These are phyloP conservation scores for Beauveria scarabaeidicola DNA, from an alignment of 2,329 filamentous ascomycete species.

Conservation along the genomic window DNA sequence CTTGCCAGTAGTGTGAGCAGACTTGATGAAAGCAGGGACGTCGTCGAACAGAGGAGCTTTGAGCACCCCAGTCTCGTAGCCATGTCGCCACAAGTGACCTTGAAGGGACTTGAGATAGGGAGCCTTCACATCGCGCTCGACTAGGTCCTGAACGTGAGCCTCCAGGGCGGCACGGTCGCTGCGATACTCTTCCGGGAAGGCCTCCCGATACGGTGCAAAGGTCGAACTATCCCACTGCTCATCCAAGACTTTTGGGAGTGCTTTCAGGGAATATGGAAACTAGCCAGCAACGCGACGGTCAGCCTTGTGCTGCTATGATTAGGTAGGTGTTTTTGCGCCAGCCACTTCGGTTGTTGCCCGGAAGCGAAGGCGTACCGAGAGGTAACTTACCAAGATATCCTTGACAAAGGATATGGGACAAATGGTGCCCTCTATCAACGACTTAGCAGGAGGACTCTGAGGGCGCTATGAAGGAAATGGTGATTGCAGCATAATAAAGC, in stretches of 20 bases:
- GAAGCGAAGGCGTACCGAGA: constrained; percentile 15
- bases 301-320: neutral
- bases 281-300: constrained; percentile 23
- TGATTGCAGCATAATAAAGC: neutral
- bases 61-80: constrained; percentile 62
- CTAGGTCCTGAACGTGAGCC: constrained; percentile 61
- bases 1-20: constrained; percentile 48
- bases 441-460: neutral
- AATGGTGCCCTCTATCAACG: constrained; percentile 63
- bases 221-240: constrained; percentile 56
- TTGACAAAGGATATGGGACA: constrained; percentile 81
- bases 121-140: constrained; percentile 63
- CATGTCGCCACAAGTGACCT: constrained; percentile 68
- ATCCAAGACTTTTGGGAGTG: constrained; percentile 54
- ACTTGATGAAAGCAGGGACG: constrained; percentile 53
- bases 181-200: constrained; percentile 60
- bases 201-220: constrained; percentile 60
- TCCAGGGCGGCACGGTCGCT: constrained; percentile 50
- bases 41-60: constrained; percentile 67
- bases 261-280: constrained; percentile 70
- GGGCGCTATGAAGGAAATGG: neutral
- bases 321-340: neutral
- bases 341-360: neutral
- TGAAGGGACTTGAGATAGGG: constrained; percentile 73
- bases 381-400: constrained; percentile 63